phyloP scores from a whole-genome alignment of 1,284 basidiomycete species.

The Tilletia setariae region DNA sequence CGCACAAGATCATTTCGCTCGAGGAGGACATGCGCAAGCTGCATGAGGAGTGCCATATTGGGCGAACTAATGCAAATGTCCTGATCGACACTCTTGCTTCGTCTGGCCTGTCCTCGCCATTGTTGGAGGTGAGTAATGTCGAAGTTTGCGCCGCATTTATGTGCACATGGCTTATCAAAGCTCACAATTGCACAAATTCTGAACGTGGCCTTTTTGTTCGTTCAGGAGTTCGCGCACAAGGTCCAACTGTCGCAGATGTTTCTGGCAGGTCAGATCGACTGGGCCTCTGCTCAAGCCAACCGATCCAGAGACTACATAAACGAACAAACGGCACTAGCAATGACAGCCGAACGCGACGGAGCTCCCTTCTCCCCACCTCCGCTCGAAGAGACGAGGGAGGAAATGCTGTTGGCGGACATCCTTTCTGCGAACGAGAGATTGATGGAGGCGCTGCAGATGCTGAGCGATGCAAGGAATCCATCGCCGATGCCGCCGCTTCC shows the following conservation, averaged over 20 bases:
- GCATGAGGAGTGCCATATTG: slow-evolving; percentile 42
- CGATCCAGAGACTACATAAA: slow-evolving; percentile 15
- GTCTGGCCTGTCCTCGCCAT: slow-evolving; percentile 16
- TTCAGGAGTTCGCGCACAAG: slow-evolving; percentile 35
- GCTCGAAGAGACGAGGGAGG: slow-evolving; percentile 27
- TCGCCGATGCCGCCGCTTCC: slow-evolving; percentile 6
- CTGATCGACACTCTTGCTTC: slow-evolving; percentile 31
- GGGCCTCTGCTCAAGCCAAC: slow-evolving; percentile 39
- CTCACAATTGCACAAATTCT: too few species aligned
- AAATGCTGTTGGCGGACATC: slow-evolving; percentile 37
- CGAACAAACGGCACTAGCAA: slow-evolving; percentile 8
- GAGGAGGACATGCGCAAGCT: slow-evolving; percentile 37
- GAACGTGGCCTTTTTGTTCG: background rate
- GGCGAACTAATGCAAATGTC: slow-evolving; percentile 32
- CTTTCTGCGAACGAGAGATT: slow-evolving; percentile 36
- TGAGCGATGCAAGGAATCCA: slow-evolving; percentile 29
- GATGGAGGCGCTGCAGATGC: slow-evolving; percentile 24
- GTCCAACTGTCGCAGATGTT: slow-evolving; percentile 30
- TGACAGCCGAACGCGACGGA: background rate
- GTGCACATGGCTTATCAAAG: background rate
- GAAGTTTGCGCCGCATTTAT: background rate
- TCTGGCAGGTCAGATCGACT: slow-evolving; percentile 34
- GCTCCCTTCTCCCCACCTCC: background rate
- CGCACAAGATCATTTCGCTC: slow-evolving; percentile 15
- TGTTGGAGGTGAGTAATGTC: slow-evolving; percentile 21